Base-by-base conservation (phyloP, 176 grass and related monocot genomes). In the Alloteropsis semialata region DNA sequence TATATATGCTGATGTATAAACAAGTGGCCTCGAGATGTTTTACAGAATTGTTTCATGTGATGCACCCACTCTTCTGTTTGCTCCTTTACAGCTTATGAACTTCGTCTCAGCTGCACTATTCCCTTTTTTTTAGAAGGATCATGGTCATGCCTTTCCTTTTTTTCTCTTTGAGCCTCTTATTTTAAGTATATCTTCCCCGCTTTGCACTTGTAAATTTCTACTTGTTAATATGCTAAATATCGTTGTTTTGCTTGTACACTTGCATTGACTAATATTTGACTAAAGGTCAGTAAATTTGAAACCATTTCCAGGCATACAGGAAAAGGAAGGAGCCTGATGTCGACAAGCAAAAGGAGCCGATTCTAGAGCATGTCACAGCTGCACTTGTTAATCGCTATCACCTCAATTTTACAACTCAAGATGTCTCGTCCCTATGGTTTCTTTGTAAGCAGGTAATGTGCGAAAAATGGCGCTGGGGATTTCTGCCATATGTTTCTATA, bases 351-450 rank as follows among this genome's bases (percentile, higher is more conserved):
- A 99, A 93, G 82, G 91, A 88, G 81, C 96, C 96, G 18, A 79
- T 99, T 87, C 75, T 99, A 41, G 87, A 99, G 65, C 88, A 89
- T 55, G 77, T 96, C 51, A 95, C 85, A 38, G 88, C 92, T 69
- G 77, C 93, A 55, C 69, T 99, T 74, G 75, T 85, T 16, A 82
- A 55, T 60, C 91, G 91, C 44, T 84, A 92, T 82, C 66, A 82
- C 53, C 85, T 99, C 77, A 90, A 92, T 81, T 99, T 99, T 76
- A 96, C 87, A 78, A 90, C 32, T 22, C 85, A 90, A 53, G 96
- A 99, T 89, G 76, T 96, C 75, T 84, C 91, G 42, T 96, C 96
- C 9, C 96, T 99, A 25, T 99, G 93, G 93, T 99, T 99, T 91
- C 93, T 99, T 82, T 99, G 96, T 81, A 96, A 99, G 69, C 89